Conservation (phyloP, 345 rosid genomes). For the Noccaea bulbosa region DNA sequence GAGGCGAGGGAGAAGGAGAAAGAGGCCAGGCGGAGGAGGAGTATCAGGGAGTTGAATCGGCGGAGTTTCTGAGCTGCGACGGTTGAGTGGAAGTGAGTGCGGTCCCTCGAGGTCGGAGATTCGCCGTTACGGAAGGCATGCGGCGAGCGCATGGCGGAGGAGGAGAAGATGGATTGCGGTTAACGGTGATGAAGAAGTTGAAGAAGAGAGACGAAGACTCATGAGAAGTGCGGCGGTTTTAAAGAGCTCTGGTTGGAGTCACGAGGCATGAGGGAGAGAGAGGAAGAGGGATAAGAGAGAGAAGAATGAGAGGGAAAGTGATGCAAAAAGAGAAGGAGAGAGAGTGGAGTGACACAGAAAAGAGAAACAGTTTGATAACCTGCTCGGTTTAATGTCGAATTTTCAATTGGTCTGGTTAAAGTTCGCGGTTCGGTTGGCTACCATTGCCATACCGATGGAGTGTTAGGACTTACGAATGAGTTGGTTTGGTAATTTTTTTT, state of each 20-base stretch:
- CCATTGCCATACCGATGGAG: not conserved
- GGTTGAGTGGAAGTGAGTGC: slow-evolving; percentile 70
- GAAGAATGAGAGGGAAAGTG: slow-evolving; percentile 51
- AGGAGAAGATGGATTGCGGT: slow-evolving; percentile 4
- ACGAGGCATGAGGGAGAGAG: slow-evolving; percentile 46
- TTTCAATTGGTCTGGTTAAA: slow-evolving; percentile 9
- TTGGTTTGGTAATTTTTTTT: not conserved
- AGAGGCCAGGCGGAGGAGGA: slow-evolving; percentile 71
- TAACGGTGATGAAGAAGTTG: slow-evolving; percentile 18
- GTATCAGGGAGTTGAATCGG: slow-evolving; percentile 76
- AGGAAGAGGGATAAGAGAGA: slow-evolving; percentile 27
- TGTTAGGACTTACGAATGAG: too few species aligned
- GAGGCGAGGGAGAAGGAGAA: slow-evolving; percentile 85
- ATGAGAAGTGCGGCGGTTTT: slow-evolving; percentile 43
- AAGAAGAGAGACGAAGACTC: slow-evolving; percentile 36
- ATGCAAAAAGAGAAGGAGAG: slow-evolving; percentile 23
- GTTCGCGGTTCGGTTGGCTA: not conserved
- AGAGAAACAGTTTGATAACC: slow-evolving; percentile 28
- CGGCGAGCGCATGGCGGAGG: slow-evolving; percentile 67
- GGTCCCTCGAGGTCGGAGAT: slow-evolving; percentile 52
- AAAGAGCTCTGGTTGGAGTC: slow-evolving; percentile 37
- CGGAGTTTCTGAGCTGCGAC: slow-evolving; percentile 74
- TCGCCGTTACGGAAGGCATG: slow-evolving; percentile 71
- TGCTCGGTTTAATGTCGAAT: slow-evolving; percentile 12
- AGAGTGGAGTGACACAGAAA: not conserved